phyloP scores from a whole-genome alignment of 495 filamentous ascomycete genomes.

The Chaetomium cochliodes region DNA sequence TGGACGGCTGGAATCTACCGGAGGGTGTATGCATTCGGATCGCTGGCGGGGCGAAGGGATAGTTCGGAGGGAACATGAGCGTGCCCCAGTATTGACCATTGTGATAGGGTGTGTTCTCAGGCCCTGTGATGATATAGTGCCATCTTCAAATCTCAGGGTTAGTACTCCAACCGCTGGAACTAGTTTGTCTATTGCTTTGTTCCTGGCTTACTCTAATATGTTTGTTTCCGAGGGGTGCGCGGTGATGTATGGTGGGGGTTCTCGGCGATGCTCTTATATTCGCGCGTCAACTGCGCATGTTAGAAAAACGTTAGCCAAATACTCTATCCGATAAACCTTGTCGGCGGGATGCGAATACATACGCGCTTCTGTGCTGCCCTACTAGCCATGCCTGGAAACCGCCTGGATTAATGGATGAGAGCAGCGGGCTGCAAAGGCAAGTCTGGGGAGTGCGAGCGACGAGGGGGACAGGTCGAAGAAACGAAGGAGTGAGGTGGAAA shows the following conservation, averaged over 20 bases:
- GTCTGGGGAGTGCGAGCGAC: background rate
- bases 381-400: slow-evolving; percentile 70
- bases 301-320: background rate
- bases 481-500: slow-evolving; percentile 7
- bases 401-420: slow-evolving; percentile 14
- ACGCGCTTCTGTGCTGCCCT: slow-evolving; percentile 82
- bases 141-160: slow-evolving; percentile 57
- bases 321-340: background rate
- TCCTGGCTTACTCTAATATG: slow-evolving; percentile 72
- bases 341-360: slow-evolving; percentile 34
- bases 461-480: background rate
- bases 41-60: slow-evolving; percentile 94
- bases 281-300: slow-evolving; percentile 71
- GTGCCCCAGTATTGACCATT: slow-evolving; percentile 98
- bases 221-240: slow-evolving; percentile 93
- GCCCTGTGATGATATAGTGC: slow-evolving; percentile 97
- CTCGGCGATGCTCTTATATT: slow-evolving; percentile 89
- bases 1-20: slow-evolving; percentile 89
- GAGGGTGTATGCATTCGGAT: slow-evolving; percentile 99
- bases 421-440: slow-evolving; percentile 2
- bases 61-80: slow-evolving; percentile 89
- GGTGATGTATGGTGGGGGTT: slow-evolving; percentile 87
- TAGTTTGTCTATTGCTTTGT: slow-evolving; percentile 12
- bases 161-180: background rate
- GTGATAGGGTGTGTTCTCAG: slow-evolving; percentile 91